phyloP scores from a whole-genome alignment of 352 stramenopile genomes.

The Globisporangium apiculatum region DNA sequence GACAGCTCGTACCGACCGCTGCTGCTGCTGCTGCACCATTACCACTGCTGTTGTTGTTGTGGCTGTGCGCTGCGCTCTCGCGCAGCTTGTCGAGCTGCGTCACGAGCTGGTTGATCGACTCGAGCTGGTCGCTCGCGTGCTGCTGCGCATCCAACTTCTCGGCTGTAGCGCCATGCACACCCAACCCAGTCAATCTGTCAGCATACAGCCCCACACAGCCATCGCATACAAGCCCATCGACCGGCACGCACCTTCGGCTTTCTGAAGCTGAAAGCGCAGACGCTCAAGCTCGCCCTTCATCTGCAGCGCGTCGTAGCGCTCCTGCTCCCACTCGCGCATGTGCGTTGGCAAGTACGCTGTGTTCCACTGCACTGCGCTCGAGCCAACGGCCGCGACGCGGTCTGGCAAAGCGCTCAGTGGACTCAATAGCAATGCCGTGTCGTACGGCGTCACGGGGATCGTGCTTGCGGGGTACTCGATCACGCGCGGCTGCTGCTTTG shows the following conservation, averaged over 20 bases:
- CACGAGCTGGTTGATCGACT: slow-evolving; percentile 81
- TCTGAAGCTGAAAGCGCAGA: slow-evolving; percentile 63
- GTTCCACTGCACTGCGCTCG: slow-evolving; percentile 65
- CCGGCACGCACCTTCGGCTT: slow-evolving; percentile 43
- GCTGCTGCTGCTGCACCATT: not conserved
- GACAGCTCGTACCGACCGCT: slow-evolving; percentile 18
- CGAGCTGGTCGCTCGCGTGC: slow-evolving; percentile 66
- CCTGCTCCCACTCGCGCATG: slow-evolving; percentile 73
- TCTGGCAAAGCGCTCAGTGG: slow-evolving; percentile 64
- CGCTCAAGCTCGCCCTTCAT: slow-evolving; percentile 79
- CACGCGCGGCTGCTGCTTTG: slow-evolving; percentile 21
- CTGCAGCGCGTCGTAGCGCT: slow-evolving; percentile 61
- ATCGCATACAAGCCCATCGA: slow-evolving; percentile 2
- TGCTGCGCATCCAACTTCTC: slow-evolving; percentile 72
- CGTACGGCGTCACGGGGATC: slow-evolving; percentile 57
- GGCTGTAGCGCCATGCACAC: slow-evolving; percentile 19
- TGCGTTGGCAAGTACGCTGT: slow-evolving; percentile 57
- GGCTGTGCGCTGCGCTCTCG: slow-evolving; percentile 19
- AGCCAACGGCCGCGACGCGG: slow-evolving; percentile 54
- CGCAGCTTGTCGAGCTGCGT: slow-evolving; percentile 64
- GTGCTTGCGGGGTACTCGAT: slow-evolving; percentile 67
- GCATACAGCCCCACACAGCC: not conserved
- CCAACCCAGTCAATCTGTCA: not conserved
- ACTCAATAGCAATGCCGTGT: slow-evolving; percentile 58
- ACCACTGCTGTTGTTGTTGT: not conserved